Conservation (phyloP, 1,139 yeast species). For the Keqinozyma sinolaborantium region DNA sequence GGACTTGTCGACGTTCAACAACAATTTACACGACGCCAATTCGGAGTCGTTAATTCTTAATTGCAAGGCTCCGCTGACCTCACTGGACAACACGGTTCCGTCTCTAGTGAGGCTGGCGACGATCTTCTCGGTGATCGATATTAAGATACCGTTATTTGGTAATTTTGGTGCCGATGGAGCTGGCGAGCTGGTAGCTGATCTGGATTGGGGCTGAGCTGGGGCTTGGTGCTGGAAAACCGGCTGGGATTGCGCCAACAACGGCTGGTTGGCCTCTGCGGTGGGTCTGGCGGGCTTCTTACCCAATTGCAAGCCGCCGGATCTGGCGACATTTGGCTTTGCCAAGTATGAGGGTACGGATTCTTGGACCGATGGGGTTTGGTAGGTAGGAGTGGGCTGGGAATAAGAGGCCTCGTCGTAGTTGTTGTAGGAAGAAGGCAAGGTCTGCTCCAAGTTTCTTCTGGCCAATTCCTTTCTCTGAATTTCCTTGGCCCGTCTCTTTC, state of each 20-base stretch:
- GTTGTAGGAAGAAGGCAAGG: constrained; percentile 8
- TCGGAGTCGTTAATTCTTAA: constrained; percentile 76
- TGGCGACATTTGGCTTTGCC: constrained; percentile 36
- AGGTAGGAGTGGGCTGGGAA: constrained; percentile 15
- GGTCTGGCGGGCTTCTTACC: constrained; percentile 54
- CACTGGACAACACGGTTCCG: constrained; percentile 71
- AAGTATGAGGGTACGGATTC: constrained; percentile 10
- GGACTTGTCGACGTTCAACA: constrained; percentile 48
- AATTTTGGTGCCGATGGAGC: constrained; percentile 29
- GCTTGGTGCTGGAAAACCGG: constrained; percentile 6
- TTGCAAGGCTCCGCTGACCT: constrained; percentile 88
- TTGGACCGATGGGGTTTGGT: constrained; percentile 32
- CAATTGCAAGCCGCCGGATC: constrained; percentile 72
- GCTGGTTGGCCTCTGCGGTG: constrained; percentile 36
- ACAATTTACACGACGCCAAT: constrained; percentile 62
- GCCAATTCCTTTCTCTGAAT: constrained; percentile 85
- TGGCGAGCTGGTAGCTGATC: constrained; percentile 20
- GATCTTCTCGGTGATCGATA: constrained; percentile 74
- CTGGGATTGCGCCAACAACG: constrained; percentile 30
- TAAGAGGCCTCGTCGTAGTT: constrained; percentile 1
- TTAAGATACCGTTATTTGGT: constrained; percentile 72
- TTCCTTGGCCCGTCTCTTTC: constrained; percentile 94
- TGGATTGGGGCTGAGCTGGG: constrained; percentile 11
- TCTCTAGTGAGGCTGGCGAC: constrained; percentile 80
- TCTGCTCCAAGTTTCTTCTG: constrained; percentile 46